Conservation (phyloP, 306 rosid species). For the Carpinus viminea region DNA sequence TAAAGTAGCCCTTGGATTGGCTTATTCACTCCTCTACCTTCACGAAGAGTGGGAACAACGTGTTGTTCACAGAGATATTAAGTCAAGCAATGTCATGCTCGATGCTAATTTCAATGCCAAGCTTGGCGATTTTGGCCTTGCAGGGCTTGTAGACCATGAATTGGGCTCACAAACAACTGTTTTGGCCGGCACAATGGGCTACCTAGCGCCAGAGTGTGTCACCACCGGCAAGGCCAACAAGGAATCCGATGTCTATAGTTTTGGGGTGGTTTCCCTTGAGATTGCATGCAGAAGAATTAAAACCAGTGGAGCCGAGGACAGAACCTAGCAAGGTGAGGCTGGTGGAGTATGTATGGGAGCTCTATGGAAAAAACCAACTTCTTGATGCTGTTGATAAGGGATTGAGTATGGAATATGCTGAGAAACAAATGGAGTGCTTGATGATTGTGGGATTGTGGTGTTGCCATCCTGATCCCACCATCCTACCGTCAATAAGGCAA, state of each 20-base stretch:
- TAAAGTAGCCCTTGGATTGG: conserved; percentile 63
- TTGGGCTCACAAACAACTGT: conserved; percentile 72
- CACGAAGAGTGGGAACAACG: conserved; percentile 89
- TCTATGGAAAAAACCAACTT: conserved; percentile 58
- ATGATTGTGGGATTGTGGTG: conserved; percentile 72
- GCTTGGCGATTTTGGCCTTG: conserved; percentile 79
- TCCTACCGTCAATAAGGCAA: conserved; percentile 65
- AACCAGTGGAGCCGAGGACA: conserved; percentile 51
- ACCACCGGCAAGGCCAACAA: conserved; percentile 73
- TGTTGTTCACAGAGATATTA: conserved; percentile 77
- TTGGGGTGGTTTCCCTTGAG: conserved; percentile 76
- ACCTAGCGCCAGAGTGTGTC: conserved; percentile 71
- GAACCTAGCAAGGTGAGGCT: conserved; percentile 48
- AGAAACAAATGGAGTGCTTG: conserved; percentile 44
- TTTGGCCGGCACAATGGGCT: conserved; percentile 77
- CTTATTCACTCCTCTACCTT: conserved; percentile 63
- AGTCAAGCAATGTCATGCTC: conserved; percentile 73
- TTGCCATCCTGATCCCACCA: conserved; percentile 62
- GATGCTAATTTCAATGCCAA: conserved; percentile 73
- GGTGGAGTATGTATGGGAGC: conserved; percentile 75
- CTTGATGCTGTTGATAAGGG: conserved; percentile 50
- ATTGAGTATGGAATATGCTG: conserved; percentile 43
- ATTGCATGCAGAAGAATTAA: conserved; percentile 69
- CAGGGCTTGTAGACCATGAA: conserved; percentile 69
- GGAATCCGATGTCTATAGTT: conserved; percentile 70